Conservation (phyloP, 2,329 filamentous ascomycete species). For the Arthrobotrys sphaeroides region DNA sequence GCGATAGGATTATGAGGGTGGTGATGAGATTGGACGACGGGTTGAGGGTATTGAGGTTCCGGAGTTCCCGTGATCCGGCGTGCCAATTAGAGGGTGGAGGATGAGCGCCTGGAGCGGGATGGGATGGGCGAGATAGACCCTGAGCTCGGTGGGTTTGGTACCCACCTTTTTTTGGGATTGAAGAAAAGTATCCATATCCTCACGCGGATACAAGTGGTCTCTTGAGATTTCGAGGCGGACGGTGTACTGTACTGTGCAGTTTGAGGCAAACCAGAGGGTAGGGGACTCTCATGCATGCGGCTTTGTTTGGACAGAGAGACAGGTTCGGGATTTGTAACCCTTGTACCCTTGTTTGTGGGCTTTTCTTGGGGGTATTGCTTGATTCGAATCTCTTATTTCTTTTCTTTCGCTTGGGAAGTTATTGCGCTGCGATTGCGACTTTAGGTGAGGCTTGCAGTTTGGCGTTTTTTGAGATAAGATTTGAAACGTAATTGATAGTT, state of each 20-base stretch:
- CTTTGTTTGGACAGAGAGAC: not conserved
- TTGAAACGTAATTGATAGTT: not conserved
- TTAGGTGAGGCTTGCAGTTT: not conserved
- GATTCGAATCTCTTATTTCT: not conserved
- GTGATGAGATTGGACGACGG: not conserved
- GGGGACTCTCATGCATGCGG: constrained; percentile 3
- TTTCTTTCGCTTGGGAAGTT: too few relatives aligned
- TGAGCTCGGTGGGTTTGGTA: constrained; percentile 14
- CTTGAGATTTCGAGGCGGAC: constrained; percentile 8
- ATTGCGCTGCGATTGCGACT: constrained; percentile 5
- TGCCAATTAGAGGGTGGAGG: not conserved
- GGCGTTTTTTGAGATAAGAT: too few relatives aligned
- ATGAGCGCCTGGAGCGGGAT: constrained; percentile 16
- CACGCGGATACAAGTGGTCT: not conserved
- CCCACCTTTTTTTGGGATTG: not conserved
- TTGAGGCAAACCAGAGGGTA: too few relatives aligned
- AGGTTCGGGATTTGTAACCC: too few relatives aligned
- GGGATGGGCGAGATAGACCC: constrained; percentile 19
- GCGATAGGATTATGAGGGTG: not conserved
- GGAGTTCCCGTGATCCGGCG: constrained; percentile 4
- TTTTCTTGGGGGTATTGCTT: constrained; percentile 1
- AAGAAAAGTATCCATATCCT: constrained; percentile 1
- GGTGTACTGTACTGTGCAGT: not conserved
- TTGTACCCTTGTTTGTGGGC: not conserved
- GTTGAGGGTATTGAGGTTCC: not conserved